Conservation (phyloP, 192 early-diverging fungal genomes). For the Podila minutissima region DNA sequence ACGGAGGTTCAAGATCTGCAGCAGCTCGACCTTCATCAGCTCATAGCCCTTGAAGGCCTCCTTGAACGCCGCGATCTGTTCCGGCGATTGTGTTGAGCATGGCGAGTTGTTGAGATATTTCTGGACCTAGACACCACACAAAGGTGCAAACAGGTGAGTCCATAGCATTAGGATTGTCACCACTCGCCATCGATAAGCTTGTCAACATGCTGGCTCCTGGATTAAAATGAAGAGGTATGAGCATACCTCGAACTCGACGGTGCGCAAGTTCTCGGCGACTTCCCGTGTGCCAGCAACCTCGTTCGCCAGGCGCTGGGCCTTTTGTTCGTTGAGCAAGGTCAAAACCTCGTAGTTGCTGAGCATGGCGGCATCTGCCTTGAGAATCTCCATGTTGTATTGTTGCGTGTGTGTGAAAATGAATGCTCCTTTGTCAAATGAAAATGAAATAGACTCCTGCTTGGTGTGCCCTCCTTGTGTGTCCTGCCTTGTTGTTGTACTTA, state of each 20-base stretch:
- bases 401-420: not conserved
- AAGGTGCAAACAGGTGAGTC: not conserved
- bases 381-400: conserved; percentile 63
- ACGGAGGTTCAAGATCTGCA: conserved; percentile 80
- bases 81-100: conserved; percentile 64
- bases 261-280: conserved; percentile 70
- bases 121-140: conserved; percentile 42
- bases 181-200: too few species aligned
- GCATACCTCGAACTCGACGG: conserved; percentile 70
- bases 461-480: not conserved
- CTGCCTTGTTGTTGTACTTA: not conserved
- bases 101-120: conserved; percentile 68
- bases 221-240: not conserved
- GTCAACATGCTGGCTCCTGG: too few species aligned
- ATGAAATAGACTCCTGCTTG: not conserved
- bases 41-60: conserved; percentile 53
- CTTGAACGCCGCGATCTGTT: conserved; percentile 60
- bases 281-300: conserved; percentile 46
- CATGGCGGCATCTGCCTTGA: conserved; percentile 68
- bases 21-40: conserved; percentile 76
- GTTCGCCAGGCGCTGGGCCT: conserved; percentile 51
- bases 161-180: not conserved
- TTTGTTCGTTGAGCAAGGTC: conserved; percentile 66
- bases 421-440: too few species aligned
- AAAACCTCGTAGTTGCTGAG: conserved; percentile 79